phyloP scores from a whole-genome alignment of 2,329 filamentous ascomycete species.

The Penicillium sp. region DNA sequence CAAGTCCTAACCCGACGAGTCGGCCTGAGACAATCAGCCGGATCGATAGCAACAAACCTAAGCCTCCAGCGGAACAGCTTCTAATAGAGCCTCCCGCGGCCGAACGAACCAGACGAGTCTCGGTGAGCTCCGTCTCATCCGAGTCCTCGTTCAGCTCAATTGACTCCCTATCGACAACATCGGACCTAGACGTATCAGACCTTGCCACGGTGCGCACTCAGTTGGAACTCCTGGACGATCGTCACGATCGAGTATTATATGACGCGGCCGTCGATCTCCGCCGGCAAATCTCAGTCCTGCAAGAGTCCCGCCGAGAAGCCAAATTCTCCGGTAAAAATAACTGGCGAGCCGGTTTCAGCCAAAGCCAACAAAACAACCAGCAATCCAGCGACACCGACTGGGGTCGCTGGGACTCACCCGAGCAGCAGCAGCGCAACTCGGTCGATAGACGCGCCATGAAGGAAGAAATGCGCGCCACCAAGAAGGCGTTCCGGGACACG shows the following conservation, averaged over 20 bases:
- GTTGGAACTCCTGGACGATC: slow-evolving; percentile 27
- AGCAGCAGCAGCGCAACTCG: slow-evolving; percentile 25
- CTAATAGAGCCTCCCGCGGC: neutral
- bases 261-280: slow-evolving; percentile 31
- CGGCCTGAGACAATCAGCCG: neutral
- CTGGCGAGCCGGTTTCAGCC: slow-evolving; percentile 19
- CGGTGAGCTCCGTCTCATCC: slow-evolving; percentile 25
- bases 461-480: slow-evolving; percentile 31
- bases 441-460: slow-evolving; percentile 28
- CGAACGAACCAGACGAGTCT: slow-evolving; percentile 22
- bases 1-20: neutral
- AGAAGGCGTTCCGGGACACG: slow-evolving; percentile 32
- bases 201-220: slow-evolving; percentile 31
- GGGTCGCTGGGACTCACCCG: slow-evolving; percentile 32
- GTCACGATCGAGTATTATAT: slow-evolving; percentile 32
- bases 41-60: neutral
- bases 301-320: slow-evolving; percentile 29
- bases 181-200: slow-evolving; percentile 30
- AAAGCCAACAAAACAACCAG: slow-evolving; percentile 3
- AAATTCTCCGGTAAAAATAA: slow-evolving; percentile 17
- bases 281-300: slow-evolving; percentile 27
- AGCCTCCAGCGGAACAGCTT: neutral
- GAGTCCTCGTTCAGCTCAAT: slow-evolving; percentile 32
- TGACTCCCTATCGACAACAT: slow-evolving; percentile 31
- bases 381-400: slow-evolving; percentile 19